Base-by-base conservation (phyloP, 148 eudicot genomes). In the Rhododendron williamsianum region DNA sequence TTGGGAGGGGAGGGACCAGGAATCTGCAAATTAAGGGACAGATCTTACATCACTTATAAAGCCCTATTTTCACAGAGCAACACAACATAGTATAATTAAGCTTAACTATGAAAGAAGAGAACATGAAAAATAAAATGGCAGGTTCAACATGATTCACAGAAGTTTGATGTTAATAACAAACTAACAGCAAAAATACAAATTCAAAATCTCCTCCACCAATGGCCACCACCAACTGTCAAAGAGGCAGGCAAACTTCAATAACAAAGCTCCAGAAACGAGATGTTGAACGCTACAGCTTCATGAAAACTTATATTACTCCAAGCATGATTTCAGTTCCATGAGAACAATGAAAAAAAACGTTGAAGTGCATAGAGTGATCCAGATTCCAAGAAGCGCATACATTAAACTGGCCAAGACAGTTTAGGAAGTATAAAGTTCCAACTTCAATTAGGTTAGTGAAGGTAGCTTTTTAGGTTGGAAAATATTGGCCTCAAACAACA, bases 1-100 rank as follows among this genome's bases (percentile, higher is more conserved):
- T 91, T 93, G 33, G 90, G 84, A 82, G 94, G 93, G 78, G 91
- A 85, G 35, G 94, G 94, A 23, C 99, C 99, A 82, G 94, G 97
- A 85, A 96, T 94, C 99, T 94, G 91, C 87, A 86, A 38, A 52
- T 12, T 45, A 85, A 69, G 35, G 76, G 0, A 45, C 3, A 56
- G 12, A 21, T 30, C 19, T 7, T 25, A 33, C 52, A 25, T 21
- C 71, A 67, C 0, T 16, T 18, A 6, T 25, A 27, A 27, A 18
- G 41, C 30, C 74, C 45, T 27, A 71, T 19, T 71, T 83, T 56
- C 72, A 43, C 43, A 36, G 30, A 21, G 82, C 67, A 58, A 58
- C 21, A 25, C 46, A 54, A 19, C 35, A 1, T 35, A 58, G 0
- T 52, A 52, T 7, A 56, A 33, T 15, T 60, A 82, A 81, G 36